phyloP scores from a whole-genome alignment of 805 yeast genomes.

The Metschnikowia lachancei region DNA sequence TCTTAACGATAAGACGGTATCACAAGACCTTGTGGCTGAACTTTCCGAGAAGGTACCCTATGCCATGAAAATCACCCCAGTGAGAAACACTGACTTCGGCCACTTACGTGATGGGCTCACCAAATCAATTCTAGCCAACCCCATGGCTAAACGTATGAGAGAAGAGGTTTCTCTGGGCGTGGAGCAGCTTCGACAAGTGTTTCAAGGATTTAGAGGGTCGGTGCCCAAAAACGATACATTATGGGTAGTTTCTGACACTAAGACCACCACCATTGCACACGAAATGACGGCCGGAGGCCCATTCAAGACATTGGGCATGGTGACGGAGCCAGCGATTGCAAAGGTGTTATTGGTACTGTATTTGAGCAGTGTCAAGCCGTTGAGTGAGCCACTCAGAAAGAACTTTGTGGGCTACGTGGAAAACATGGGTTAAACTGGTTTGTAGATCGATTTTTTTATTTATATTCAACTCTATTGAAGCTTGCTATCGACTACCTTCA shows the following conservation, averaged over 20 bases:
- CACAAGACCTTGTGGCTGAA: conserved; percentile 52
- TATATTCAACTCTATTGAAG: background rate
- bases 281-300: conserved; percentile 9
- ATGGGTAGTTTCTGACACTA: conserved; percentile 40
- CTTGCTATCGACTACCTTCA: background rate
- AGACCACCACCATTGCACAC: conserved; percentile 10
- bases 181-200: conserved; percentile 59
- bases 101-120: conserved; percentile 89
- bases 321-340: conserved; percentile 59
- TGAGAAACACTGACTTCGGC: conserved; percentile 85
- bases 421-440: background rate
- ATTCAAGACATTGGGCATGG: conserved; percentile 49
- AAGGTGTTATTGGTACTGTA: conserved; percentile 73
- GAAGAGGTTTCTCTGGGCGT: conserved; percentile 55
- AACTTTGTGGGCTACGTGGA: conserved; percentile 29
- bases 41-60: conserved; percentile 60
- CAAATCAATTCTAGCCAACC: conserved; percentile 70
- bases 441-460: background rate
- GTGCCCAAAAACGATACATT: conserved; percentile 74
- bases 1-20: conserved; percentile 50
- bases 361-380: conserved; percentile 64
- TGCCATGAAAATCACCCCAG: conserved; percentile 76
- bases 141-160: conserved; percentile 49
- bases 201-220: conserved; percentile 58
- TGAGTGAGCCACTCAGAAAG: conserved; percentile 53